Evolutionary conservation across 768 basidiomycete genomes (phyloP).

Genomic region (Gyrodon lividus): DNA sequence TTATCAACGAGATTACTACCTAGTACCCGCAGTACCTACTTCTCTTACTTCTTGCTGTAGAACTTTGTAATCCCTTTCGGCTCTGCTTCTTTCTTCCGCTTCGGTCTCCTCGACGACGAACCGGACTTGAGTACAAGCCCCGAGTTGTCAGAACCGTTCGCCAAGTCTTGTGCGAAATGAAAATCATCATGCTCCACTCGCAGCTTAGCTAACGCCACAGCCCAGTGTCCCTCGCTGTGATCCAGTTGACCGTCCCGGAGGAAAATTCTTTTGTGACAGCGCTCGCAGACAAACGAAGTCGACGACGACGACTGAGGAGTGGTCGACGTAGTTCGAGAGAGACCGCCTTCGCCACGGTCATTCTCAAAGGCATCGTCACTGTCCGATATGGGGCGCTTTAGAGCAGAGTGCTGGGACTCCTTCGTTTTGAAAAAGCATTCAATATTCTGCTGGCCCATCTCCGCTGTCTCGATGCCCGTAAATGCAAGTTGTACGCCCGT

Average conservation of each 20-base stretch:
- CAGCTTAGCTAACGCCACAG: conserved; percentile 40
- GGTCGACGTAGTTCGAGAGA: background rate
- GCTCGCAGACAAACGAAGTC: conserved; percentile 52
- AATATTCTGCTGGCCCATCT: conserved; percentile 81
- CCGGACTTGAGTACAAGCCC: conserved; percentile 3
- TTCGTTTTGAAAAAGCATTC: conserved; percentile 74
- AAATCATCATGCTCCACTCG: conserved; percentile 83
- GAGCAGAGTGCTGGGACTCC: conserved; percentile 19
- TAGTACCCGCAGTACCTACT: background rate
- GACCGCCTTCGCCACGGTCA: background rate
- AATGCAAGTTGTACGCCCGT: conserved; percentile 74
- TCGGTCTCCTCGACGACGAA: conserved; percentile 21
- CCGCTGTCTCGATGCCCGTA: conserved; percentile 70
- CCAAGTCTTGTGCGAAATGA: conserved; percentile 82
- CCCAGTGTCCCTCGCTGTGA: conserved; percentile 25
- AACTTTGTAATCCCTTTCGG: conserved; percentile 48
- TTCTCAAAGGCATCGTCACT: conserved; percentile 5
- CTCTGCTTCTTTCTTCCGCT: conserved; percentile 32
- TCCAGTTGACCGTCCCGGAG: conserved; percentile 25
- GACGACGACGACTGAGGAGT: background rate
- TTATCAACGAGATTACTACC: background rate
- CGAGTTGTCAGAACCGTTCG: conserved; percentile 37
- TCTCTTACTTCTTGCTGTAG: conserved; percentile 36
- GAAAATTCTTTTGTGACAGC: conserved; percentile 51
- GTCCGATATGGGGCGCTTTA: conserved; percentile 42